Percentiles rank a stretch among this genome's conserved stretches.
Conservation (phyloP, 352 stramenopile species). For the Pythium volutum region DNA sequence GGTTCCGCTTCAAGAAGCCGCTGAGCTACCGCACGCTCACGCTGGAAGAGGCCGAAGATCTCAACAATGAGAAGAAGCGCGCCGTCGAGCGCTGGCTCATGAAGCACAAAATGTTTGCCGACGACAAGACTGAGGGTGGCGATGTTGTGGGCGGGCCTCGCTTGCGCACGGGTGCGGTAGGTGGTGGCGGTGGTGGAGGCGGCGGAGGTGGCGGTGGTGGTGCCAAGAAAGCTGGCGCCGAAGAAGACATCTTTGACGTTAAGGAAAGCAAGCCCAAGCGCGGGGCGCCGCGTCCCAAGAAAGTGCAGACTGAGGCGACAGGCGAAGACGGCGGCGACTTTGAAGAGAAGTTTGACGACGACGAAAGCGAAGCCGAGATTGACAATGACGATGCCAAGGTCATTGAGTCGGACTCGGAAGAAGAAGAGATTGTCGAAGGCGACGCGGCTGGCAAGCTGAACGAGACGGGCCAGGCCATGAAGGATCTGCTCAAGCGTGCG, state of each 20-base stretch:
- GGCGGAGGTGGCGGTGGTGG: constrained; percentile 27
- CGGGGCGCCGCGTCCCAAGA: constrained; percentile 46
- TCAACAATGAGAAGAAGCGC: constrained; percentile 89
- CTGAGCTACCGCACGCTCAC: constrained; percentile 82
- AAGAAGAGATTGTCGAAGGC: constrained; percentile 72
- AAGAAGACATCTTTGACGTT: constrained; percentile 68
- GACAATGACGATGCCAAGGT: constrained; percentile 62
- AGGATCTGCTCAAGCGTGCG: constrained; percentile 74
- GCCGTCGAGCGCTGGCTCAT: constrained; percentile 86
- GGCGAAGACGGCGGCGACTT: constrained; percentile 84
- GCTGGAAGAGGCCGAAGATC: constrained; percentile 79
- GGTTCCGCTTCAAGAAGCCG: constrained; percentile 89
- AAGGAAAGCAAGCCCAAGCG: constrained; percentile 49
- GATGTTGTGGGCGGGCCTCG: constrained; percentile 64
- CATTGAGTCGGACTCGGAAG: constrained; percentile 69
- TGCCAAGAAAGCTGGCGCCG: constrained; percentile 34
- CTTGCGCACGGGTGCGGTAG: constrained; percentile 65
- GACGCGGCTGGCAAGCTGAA: constrained; percentile 74
- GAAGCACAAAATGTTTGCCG: constrained; percentile 82
- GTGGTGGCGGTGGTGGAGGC: constrained; percentile 22
- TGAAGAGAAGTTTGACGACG: constrained; percentile 86
- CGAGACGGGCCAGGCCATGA: constrained; percentile 81
- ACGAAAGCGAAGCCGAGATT: constrained; percentile 84
- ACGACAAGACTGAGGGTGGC: constrained; percentile 55
- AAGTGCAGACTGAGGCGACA: constrained; percentile 48